These are phyloP conservation scores for Cyberlindnera petersonii DNA, from an alignment of 805 yeast genomes.

Conservation along the genomic window DNA sequence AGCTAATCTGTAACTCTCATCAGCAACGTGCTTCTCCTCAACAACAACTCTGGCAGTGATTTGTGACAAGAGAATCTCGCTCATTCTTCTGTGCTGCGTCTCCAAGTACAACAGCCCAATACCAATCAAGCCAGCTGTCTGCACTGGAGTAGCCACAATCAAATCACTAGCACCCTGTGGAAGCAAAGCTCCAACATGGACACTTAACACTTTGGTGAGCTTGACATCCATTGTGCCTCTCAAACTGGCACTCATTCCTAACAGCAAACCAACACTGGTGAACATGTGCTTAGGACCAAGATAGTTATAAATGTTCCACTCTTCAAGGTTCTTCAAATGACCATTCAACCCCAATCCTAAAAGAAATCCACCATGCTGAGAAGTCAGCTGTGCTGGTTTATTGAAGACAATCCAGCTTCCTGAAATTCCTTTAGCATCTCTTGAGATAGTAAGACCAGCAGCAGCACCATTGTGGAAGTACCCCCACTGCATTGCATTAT, in stretches of 20 bases:
- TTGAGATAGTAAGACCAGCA: slow-evolving; percentile 74
- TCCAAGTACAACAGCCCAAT: slow-evolving; percentile 79
- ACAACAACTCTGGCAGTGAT: slow-evolving; percentile 49
- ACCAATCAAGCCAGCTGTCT: slow-evolving; percentile 88
- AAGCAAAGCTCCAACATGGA: slow-evolving; percentile 85
- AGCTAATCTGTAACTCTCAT: slow-evolving; percentile 79
- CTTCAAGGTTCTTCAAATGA: slow-evolving; percentile 75
- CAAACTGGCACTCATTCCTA: slow-evolving; percentile 91
- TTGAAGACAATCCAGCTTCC: slow-evolving; percentile 93
- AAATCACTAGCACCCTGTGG: slow-evolving; percentile 90
- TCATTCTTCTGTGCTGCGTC: slow-evolving; percentile 81
- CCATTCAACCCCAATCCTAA: slow-evolving; percentile 91
- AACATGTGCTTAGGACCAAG: slow-evolving; percentile 82
- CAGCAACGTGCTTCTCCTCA: slow-evolving; percentile 52
- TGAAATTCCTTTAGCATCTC: slow-evolving; percentile 60
- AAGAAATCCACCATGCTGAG: slow-evolving; percentile 94
- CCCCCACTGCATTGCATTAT: slow-evolving; percentile 67
- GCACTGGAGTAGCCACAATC: slow-evolving; percentile 78
- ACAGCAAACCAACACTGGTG: slow-evolving; percentile 79
- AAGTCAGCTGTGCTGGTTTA: slow-evolving; percentile 55
- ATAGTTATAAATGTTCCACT: slow-evolving; percentile 94
- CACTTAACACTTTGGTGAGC: slow-evolving; percentile 84
- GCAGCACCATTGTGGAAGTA: slow-evolving; percentile 90
- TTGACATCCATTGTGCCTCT: slow-evolving; percentile 81
- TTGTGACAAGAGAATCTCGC: slow-evolving; percentile 72